phyloP scores from a whole-genome alignment of 2,329 filamentous ascomycete species.

The Apiospora koreana region DNA sequence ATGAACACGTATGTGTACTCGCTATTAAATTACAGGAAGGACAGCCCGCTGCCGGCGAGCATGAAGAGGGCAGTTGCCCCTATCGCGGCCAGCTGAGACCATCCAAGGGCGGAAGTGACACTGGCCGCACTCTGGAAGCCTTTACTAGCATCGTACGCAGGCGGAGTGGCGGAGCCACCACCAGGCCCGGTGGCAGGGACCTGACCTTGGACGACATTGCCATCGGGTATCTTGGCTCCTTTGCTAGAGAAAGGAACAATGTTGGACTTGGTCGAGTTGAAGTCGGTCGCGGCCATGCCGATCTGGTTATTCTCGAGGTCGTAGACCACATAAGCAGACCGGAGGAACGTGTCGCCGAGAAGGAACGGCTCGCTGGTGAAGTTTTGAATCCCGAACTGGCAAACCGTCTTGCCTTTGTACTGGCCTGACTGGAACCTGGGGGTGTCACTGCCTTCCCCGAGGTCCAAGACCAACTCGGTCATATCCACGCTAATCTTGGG shows the following conservation, averaged over 20 bases:
- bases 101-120: slow-evolving; percentile 21
- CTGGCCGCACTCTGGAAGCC: slow-evolving; percentile 35
- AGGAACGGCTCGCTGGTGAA: slow-evolving; percentile 44
- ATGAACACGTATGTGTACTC: background rate
- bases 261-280: slow-evolving; percentile 53
- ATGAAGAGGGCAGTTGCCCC: slow-evolving; percentile 32
- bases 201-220: slow-evolving; percentile 44
- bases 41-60: slow-evolving; percentile 36
- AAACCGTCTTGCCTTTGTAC: slow-evolving; percentile 47
- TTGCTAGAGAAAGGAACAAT: slow-evolving; percentile 51
- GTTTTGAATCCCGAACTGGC: slow-evolving; percentile 60
- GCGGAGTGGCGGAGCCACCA: slow-evolving; percentile 23
- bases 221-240: slow-evolving; percentile 51
- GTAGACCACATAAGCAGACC: slow-evolving; percentile 62
- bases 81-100: slow-evolving; percentile 27
- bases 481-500: slow-evolving; percentile 53
- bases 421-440: slow-evolving; percentile 39
- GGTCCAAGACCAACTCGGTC: slow-evolving; percentile 56
- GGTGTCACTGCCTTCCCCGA: slow-evolving; percentile 20
- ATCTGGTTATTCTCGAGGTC: slow-evolving; percentile 60
- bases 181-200: slow-evolving; percentile 26
- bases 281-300: slow-evolving; percentile 55
- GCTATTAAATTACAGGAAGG: slow-evolving; percentile 22
- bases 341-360: slow-evolving; percentile 59
- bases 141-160: slow-evolving; percentile 36